Conservation (phyloP, 306 rosid genomes). For the Clitoria ternatea region DNA sequence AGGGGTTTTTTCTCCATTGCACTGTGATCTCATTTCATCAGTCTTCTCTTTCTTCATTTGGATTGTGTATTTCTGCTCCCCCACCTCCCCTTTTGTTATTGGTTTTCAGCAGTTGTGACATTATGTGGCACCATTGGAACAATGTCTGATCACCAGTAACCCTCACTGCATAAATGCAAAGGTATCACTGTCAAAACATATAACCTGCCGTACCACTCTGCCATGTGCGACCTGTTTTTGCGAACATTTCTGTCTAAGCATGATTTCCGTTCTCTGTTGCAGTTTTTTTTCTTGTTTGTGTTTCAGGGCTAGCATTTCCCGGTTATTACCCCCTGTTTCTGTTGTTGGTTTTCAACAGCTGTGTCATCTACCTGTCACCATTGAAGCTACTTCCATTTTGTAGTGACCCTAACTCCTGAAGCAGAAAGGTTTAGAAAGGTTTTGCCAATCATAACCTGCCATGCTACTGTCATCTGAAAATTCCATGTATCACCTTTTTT, state of each 20-base stretch:
- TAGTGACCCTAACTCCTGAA: too few relatives aligned
- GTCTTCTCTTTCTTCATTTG: not conserved
- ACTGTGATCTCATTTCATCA: not conserved
- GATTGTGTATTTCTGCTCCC: not conserved
- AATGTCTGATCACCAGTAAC: not conserved
- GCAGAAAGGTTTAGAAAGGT: too few relatives aligned
- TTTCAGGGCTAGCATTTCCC: too few relatives aligned
- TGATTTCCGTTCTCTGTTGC: not conserved
- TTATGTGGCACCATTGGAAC: not conserved
- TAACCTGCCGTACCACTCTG: not conserved
- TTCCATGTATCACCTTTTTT: too few relatives aligned
- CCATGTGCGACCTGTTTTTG: not conserved
- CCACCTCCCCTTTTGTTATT: not conserved
- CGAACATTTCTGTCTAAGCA: not conserved
- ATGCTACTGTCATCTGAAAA: too few relatives aligned
- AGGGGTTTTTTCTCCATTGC: not conserved
- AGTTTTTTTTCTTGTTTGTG: not conserved
- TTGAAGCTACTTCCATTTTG: too few relatives aligned
- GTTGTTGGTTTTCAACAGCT: too few relatives aligned
- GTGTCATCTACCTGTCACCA: too few relatives aligned
- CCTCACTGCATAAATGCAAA: not conserved
- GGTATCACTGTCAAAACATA: not conserved
- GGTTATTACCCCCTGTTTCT: too few relatives aligned
- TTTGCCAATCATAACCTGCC: too few relatives aligned
- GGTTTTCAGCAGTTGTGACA: not conserved